Percentiles rank a stretch among this genome's conserved stretches.
Conservation (phyloP, 179 eudicot species). For the Pouteria campechiana region DNA sequence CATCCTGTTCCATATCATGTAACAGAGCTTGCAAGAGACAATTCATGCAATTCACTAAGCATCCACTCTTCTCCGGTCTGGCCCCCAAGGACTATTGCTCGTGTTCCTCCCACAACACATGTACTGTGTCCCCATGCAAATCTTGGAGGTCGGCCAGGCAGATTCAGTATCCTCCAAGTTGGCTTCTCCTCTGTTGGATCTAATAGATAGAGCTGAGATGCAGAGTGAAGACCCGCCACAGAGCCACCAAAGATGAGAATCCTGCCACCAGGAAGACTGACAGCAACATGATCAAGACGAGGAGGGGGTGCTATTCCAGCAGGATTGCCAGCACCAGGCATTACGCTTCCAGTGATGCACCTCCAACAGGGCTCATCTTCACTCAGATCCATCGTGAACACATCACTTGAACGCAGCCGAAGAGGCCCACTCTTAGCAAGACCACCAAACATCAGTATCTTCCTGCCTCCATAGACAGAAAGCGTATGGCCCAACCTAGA, state of each 20-base stretch:
- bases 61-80: slow-evolving; percentile 97
- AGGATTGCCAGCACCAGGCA: slow-evolving; percentile 94
- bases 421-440: slow-evolving; percentile 91
- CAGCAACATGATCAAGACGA: slow-evolving; percentile 87
- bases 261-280: slow-evolving; percentile 89
- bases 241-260: slow-evolving; percentile 95
- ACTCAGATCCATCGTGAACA: slow-evolving; percentile 90
- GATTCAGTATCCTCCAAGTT: slow-evolving; percentile 84
- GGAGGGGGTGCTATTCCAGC: slow-evolving; percentile 95
- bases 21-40: slow-evolving; percentile 57
- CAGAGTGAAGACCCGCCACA: slow-evolving; percentile 95
- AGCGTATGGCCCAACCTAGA: slow-evolving; percentile 89
- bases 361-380: slow-evolving; percentile 94
- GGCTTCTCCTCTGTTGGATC: slow-evolving; percentile 96
- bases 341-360: slow-evolving; percentile 77
- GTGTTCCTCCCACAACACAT: slow-evolving; percentile 89
- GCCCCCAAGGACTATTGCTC: slow-evolving; percentile 91
- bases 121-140: slow-evolving; percentile 99
- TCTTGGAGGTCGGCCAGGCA: slow-evolving; percentile 82
- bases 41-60: slow-evolving; percentile 75
- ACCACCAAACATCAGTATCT: slow-evolving; percentile 94
- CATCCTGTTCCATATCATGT: slow-evolving; percentile 14
- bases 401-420: slow-evolving; percentile 88
- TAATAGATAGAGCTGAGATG: slow-evolving; percentile 88
- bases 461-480: slow-evolving; percentile 86